Conservation (phyloP, 352 stramenopile species). For the Globisporangium camurandrum region DNA sequence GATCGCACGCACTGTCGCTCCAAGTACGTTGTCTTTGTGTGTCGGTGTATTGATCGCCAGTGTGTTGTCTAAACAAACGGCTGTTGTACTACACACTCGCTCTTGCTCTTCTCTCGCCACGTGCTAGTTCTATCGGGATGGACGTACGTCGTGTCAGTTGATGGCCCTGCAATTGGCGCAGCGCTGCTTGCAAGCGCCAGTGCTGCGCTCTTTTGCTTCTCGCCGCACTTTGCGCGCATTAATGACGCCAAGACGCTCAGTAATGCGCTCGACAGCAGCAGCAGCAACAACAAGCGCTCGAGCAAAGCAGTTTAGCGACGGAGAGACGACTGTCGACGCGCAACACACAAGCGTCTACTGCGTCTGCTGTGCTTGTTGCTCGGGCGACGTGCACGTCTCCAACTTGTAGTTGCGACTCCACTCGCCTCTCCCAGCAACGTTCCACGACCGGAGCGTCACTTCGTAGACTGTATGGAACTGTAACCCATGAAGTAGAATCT, state of each 20-base stretch:
- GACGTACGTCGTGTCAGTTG: conserved; percentile 64
- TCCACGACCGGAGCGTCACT: conserved; percentile 54
- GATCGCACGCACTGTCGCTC: conserved; percentile 65
- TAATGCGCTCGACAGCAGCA: no score
- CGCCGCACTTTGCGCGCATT: conserved; percentile 42
- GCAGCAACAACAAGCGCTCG: background rate
- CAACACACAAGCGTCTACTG: background rate
- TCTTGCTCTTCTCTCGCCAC: conserved; percentile 2
- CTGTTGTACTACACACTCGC: no score
- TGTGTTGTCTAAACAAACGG: background rate
- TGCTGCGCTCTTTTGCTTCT: conserved; percentile 58
- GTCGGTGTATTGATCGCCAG: background rate
- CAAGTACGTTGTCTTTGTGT: conserved; percentile 52
- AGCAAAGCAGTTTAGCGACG: background rate
- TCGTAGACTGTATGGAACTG: conserved; percentile 62
- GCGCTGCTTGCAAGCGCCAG: conserved; percentile 52
- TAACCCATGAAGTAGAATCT: conserved; percentile 30
- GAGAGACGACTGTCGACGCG: background rate
- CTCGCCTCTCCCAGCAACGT: conserved; percentile 45
- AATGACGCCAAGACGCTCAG: conserved; percentile 17
- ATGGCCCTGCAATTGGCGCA: conserved; percentile 60
- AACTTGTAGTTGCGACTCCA: conserved; percentile 37
- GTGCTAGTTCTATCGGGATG: conserved; percentile 67
- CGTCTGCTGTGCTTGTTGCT: conserved; percentile 10
- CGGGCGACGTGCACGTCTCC: conserved; percentile 25